Evolutionary conservation across 2,329 filamentous ascomycete species (phyloP).

Genomic region (Pseudofabraea citricarpa): DNA sequence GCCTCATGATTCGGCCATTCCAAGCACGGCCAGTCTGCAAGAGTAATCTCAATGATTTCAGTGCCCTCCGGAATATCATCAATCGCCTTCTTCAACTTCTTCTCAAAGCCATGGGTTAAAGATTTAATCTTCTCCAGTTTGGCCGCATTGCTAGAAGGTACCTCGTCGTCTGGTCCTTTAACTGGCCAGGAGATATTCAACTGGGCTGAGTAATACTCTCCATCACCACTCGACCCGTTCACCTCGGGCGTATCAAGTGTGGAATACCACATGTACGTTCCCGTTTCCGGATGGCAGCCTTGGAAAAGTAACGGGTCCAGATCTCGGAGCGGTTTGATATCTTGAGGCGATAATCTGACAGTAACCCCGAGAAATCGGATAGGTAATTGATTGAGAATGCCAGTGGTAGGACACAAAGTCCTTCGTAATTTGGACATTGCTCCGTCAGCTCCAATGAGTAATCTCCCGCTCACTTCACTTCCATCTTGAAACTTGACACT

Average conservation of each 20-base stretch:
- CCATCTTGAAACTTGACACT: conserved; percentile 43
- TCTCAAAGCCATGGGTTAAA: conserved; percentile 41
- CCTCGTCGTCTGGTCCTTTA: conserved; percentile 25
- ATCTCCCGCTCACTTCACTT: conserved; percentile 32
- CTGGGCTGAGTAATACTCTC: conserved; percentile 13
- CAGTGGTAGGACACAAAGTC: conserved; percentile 29
- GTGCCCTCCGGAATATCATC: conserved; percentile 35
- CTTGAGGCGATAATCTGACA: conserved; percentile 33
- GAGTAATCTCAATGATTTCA: conserved; percentile 38
- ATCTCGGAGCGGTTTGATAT: conserved; percentile 36
- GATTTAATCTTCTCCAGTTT: conserved; percentile 37
- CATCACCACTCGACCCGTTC: conserved; percentile 9
- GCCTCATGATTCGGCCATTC: conserved; percentile 31
- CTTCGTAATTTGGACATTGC: conserved; percentile 38
- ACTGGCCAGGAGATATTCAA: conserved; percentile 39
- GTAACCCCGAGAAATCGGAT: conserved; percentile 44
- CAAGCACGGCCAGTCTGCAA: conserved; percentile 43
- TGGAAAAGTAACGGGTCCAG: conserved; percentile 53
- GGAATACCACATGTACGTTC: conserved; percentile 45
- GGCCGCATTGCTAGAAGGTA: conserved; percentile 35
- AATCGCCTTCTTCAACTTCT: conserved; percentile 41
- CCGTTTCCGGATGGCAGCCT: conserved; percentile 44
- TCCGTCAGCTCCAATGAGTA: conserved; percentile 49
- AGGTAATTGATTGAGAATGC: conserved; percentile 35
- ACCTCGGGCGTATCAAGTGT: conserved; percentile 13